Percentiles rank a stretch among this genome's conserved stretches.
These are phyloP conservation scores for Calonectria hongkongensis DNA, from an alignment of 2,329 filamentous ascomycete species.

Conservation along the genomic window DNA sequence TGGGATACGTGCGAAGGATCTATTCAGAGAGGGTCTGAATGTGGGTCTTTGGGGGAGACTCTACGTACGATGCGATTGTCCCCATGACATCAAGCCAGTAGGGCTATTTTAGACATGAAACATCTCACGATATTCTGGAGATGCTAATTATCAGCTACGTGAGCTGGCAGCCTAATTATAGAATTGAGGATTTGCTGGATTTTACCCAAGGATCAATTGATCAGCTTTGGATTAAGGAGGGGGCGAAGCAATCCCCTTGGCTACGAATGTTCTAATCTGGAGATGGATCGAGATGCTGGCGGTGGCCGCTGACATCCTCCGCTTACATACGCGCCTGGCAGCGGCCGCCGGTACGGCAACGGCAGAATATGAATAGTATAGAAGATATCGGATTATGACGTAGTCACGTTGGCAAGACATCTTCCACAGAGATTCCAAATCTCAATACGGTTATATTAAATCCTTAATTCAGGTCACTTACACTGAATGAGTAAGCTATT, in stretches of 20 bases:
- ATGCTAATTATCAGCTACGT: not conserved
- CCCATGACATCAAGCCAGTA: too few species aligned
- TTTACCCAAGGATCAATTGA: not conserved
- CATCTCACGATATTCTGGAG: not conserved
- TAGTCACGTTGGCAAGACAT: not conserved
- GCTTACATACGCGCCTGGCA: too few species aligned
- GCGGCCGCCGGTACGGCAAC: too few species aligned
- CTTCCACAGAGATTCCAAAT: slow-evolving; percentile 7
- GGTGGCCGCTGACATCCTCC: not conserved
- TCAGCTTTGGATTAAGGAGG: slow-evolving; percentile 1
- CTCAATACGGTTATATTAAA: slow-evolving; percentile 4
- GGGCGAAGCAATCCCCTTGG: not conserved
- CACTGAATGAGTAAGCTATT: slow-evolving; percentile 12
- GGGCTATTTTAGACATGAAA: too few species aligned
- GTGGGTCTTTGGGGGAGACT: too few species aligned
- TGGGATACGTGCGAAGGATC: too few species aligned
- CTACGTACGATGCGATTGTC: too few species aligned
- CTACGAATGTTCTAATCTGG: slow-evolving; percentile 4
- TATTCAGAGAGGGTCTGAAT: too few species aligned
- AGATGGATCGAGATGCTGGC: slow-evolving; percentile 18
- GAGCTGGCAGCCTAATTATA: not conserved
- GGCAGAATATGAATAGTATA: not conserved
- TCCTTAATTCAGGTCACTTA: slow-evolving; percentile 10
- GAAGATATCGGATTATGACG: not conserved
- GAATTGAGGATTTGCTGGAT: not conserved